A percentile compares a stretch with the other conserved stretches of the same genome.
Conservation (phyloP, 495 filamentous ascomycete genomes). For the Achaetomiella virescens region DNA sequence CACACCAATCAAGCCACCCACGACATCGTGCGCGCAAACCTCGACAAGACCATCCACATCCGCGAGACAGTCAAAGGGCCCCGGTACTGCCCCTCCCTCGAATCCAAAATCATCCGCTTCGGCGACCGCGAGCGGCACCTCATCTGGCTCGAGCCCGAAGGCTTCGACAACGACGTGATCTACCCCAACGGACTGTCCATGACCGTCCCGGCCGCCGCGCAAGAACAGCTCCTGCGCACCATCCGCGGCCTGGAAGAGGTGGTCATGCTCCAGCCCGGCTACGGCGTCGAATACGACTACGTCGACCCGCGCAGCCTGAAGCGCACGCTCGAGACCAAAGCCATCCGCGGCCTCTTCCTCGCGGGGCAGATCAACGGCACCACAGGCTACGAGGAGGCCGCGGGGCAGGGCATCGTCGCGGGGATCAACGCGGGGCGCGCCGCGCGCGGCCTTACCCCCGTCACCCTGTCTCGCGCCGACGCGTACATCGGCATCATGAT, state of each 20-base stretch:
- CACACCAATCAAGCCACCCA: slow-evolving; percentile 78
- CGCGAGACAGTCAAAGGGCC: slow-evolving; percentile 92
- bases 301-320: slow-evolving; percentile 85
- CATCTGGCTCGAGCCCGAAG: slow-evolving; percentile 96
- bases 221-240: slow-evolving; percentile 76
- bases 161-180: slow-evolving; percentile 82
- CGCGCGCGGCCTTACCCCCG: slow-evolving; percentile 54
- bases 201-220: slow-evolving; percentile 83
- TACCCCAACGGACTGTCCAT: slow-evolving; percentile 97
- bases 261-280: slow-evolving; percentile 90
- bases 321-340: slow-evolving; percentile 87
- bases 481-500: slow-evolving; percentile 99
- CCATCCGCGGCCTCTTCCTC: slow-evolving; percentile 82
- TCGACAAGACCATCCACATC: slow-evolving; percentile 92
- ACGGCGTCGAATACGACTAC: slow-evolving; percentile 98
- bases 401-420: slow-evolving; percentile 86
- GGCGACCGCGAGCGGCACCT: slow-evolving; percentile 69
- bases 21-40: slow-evolving; percentile 75
- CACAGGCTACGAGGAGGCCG: slow-evolving; percentile 95
- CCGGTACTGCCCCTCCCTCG: slow-evolving; percentile 89
- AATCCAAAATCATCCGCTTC: slow-evolving; percentile 92
- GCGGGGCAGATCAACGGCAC: slow-evolving; percentile 98
- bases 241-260: slow-evolving; percentile 84
- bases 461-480: slow-evolving; percentile 74
- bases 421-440: slow-evolving; percentile 88